Base-by-base conservation (phyloP, 495 filamentous ascomycete species). In the Corynascus novoguineensis region DNA sequence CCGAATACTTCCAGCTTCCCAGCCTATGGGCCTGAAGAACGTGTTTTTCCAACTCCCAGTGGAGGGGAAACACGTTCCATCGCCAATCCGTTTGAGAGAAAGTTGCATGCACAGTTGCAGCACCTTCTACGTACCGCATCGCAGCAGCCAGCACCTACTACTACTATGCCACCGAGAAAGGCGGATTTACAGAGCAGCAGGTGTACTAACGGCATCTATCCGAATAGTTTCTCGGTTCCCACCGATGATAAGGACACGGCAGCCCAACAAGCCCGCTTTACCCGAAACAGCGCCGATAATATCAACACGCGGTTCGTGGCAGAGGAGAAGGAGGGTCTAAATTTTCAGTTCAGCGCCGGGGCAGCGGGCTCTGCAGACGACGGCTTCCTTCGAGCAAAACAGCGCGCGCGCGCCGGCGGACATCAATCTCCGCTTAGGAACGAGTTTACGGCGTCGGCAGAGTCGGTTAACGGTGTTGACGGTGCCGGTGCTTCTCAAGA, bases 301-400 rank as follows among this genome's bases (percentile, higher is more conserved):
- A 86, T 96, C 69, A 88, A 88, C 62, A 90, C 86, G 29, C 84
- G 79, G 45, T 79, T 79, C 58, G 71, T 72, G 38, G 61, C 70
- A 12, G 70, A 70, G 25, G 71, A 75, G 15, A 65, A 67, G 31
- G 64, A 60, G 24, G 59, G 54, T 31, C 22, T 57, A 21, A 56
- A 52, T 24, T 76, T 68, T 63, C 62, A 73, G 52, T 79, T 79
- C 47, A 78, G 70, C 50, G 76, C 75, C n/a, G 75, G 76, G 17
- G 61, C 62, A 14, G 21, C 55, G 10, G 35, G 50, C 21, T 51
- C 69, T 2, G 59, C 58, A 8, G 61, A 60, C 29, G 73, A 72
- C 34, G 55, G 62, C 14, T 67, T 65, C 37, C 28, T 63, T 2
- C 57, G 69, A 6, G 64, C 70, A 12, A 75, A 68, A 47, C 56